Evolutionary conservation across 2,329 filamentous ascomycete species (phyloP).

Genomic region (Fusarium odoratissimum): DNA sequence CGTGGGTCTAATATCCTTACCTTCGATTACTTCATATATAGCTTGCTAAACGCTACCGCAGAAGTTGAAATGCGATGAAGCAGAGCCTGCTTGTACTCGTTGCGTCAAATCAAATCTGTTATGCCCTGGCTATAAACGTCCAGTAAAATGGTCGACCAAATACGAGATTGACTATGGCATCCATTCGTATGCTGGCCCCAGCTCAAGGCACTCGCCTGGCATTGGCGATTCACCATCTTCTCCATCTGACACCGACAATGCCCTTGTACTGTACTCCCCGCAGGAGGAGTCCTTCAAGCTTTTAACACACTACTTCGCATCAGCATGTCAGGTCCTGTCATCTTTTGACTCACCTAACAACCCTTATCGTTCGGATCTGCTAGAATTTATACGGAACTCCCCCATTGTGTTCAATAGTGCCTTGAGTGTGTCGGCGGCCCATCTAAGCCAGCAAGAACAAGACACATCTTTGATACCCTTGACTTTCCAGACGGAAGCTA

Average conservation of each 20-base stretch:
- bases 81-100: slow-evolving; percentile 20
- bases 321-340: slow-evolving; percentile 18
- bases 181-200: not conserved
- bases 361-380: slow-evolving; percentile 28
- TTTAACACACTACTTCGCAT: slow-evolving; percentile 24
- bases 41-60: not conserved
- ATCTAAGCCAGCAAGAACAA: slow-evolving; percentile 14
- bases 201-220: not conserved
- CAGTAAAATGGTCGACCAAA: slow-evolving; percentile 37
- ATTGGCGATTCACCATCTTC: not conserved
- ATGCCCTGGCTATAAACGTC: slow-evolving; percentile 31
- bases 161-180: slow-evolving; percentile 19
- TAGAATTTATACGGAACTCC: slow-evolving; percentile 16
- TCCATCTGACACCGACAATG: not conserved
- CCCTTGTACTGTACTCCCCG: not conserved
- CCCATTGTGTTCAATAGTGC: slow-evolving; percentile 18
- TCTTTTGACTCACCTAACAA: slow-evolving; percentile 26
- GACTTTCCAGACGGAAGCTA: slow-evolving; percentile 27
- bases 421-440: slow-evolving; percentile 33
- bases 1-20: not conserved
- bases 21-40: accelerated
- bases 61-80: slow-evolving; percentile 38
- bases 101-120: slow-evolving; percentile 22
- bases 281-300: not conserved
- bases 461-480: not conserved